Percentiles rank a stretch among this genome's conserved stretches.
phyloP scores from a whole-genome alignment of 163 green algal genomes.

The Chlamydomonas reinhardtii region DNA sequence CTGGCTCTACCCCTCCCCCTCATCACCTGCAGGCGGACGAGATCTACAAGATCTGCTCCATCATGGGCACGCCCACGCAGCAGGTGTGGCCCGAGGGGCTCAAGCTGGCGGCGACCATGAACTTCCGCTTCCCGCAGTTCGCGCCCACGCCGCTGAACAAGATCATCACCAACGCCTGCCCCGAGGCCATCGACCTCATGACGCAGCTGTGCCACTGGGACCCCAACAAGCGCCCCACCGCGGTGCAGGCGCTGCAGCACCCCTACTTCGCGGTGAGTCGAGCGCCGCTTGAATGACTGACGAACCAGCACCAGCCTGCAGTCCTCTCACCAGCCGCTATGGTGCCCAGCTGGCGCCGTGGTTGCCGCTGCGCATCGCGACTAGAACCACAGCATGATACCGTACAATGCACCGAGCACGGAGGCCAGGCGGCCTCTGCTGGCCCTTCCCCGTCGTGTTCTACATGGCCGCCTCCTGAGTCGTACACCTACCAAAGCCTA shows the following conservation, averaged over 20 bases:
- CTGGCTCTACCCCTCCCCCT: background rate
- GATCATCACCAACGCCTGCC: constrained; percentile 82
- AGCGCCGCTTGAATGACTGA: background rate
- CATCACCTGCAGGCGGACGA: constrained; percentile 82
- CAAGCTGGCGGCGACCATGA: constrained; percentile 85
- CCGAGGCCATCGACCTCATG: constrained; percentile 92
- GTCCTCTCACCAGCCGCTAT: too few relatives aligned
- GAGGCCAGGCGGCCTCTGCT: too few relatives aligned
- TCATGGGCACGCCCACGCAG: constrained; percentile 89
- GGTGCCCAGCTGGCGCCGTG: too few relatives aligned
- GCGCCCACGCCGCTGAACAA: constrained; percentile 73
- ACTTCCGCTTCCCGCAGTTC: constrained; percentile 81
- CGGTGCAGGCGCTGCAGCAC: constrained; percentile 74
- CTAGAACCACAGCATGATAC: too few relatives aligned
- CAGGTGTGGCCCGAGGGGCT: constrained; percentile 90
- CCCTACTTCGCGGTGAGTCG: constrained; percentile 64
- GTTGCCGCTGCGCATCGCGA: too few relatives aligned
- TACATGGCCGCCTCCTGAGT: too few relatives aligned
- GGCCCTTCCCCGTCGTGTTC: too few relatives aligned
- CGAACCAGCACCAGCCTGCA: too few relatives aligned
- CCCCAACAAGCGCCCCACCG: constrained; percentile 85
- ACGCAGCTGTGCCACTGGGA: constrained; percentile 87
- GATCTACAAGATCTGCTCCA: constrained; percentile 93
- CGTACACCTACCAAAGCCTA: too few relatives aligned
- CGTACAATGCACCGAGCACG: too few relatives aligned